Percentiles rank a stretch among this genome's conserved stretches.
Conservation (phyloP, 345 rosid species). For the Cardamine chenopodiifolia region DNA sequence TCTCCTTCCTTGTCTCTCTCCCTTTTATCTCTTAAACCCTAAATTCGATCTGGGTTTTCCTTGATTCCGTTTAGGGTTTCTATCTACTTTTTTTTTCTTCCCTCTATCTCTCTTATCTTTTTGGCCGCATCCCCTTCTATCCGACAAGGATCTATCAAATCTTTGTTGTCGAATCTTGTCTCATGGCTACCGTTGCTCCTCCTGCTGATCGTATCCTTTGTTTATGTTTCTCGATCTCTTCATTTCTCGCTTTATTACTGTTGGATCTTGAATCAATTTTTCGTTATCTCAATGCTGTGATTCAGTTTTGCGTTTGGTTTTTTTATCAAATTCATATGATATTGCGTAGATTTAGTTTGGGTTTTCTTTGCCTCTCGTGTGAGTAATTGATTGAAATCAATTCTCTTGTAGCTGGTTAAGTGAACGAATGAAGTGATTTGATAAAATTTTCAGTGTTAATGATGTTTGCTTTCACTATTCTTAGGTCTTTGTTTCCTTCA, state of each 20-base stretch:
- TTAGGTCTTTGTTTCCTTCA: conserved; percentile 52
- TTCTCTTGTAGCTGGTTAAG: neutral
- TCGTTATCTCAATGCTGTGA: conserved; percentile 9
- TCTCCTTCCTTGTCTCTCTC: conserved; percentile 25
- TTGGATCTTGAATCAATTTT: conserved; percentile 34
- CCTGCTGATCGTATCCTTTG: conserved; percentile 83
- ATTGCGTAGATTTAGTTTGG: conserved; percentile 11
- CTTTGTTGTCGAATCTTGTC: conserved; percentile 13
- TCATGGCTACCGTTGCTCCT: conserved; percentile 73
- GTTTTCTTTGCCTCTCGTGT: neutral
- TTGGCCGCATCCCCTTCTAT: conserved; percentile 33
- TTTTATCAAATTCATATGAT: neutral
- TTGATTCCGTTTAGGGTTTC: conserved; percentile 36
- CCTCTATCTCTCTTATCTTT: neutral
- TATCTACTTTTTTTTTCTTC: conserved; percentile 17
- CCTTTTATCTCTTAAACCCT: conserved; percentile 35
- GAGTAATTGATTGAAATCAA: conserved; percentile 6
- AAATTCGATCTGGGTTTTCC: conserved; percentile 41
- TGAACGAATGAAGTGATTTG: conserved; percentile 4
- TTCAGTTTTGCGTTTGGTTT: neutral
- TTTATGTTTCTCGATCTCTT: conserved; percentile 36
- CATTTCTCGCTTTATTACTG: neutral
- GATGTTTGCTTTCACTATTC: neutral
- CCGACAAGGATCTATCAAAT: conserved; percentile 45
- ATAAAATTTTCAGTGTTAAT: neutral